Evolutionary conservation across 371 early-diverging fungal species (phyloP), one percentile per base, ranked within the genome.

Genomic region (Umbelopsis sp.): DNA sequence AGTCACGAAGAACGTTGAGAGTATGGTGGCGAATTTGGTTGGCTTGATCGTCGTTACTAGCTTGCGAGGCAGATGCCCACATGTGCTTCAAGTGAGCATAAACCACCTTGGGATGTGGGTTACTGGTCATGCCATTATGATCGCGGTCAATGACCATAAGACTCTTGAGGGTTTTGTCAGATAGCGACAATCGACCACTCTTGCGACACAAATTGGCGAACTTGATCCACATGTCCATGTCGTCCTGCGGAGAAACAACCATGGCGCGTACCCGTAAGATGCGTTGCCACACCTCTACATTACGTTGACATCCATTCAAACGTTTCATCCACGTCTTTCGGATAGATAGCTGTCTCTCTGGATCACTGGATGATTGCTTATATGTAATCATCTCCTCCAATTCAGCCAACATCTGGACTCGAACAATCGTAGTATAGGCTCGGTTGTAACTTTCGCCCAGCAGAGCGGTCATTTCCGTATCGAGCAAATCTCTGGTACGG

Each of bases 351-450:
- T 94, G 96, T 8, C 90, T 84, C 53, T 96, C 94, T 3, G 89
- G 87, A 64, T 94, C 92, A 67, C 95, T 95, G 8, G 89, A 84
- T 16, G 86, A 81, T 63, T 92, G 91, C 72, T 96, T 97, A 80
- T 94, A 98, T 2, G 80, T 78, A 35, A 99, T 93, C 73, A 97
- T 94, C 76, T 99, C 99, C 76, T 99, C 99, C 51, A 99, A 78
- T 73, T 99, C 99, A 0, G 97, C 93, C 63, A 99, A 86, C 96
- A 97, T 94, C 74, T 99, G 99, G 50, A 96, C 94, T 35, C 96
- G 89, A 4, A 98, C 96, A 0, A 97, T 87, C 1, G 82, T 83
- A 44, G 83, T 83, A 78, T 99, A 99, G 0, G 97, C 96, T 44
- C 98, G 92, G 72, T 90, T 94, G 74, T 97, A 98, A 63, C 96